Base-by-base conservation (phyloP, 495 filamentous ascomycete species). In the Aspergillus biplanus region DNA sequence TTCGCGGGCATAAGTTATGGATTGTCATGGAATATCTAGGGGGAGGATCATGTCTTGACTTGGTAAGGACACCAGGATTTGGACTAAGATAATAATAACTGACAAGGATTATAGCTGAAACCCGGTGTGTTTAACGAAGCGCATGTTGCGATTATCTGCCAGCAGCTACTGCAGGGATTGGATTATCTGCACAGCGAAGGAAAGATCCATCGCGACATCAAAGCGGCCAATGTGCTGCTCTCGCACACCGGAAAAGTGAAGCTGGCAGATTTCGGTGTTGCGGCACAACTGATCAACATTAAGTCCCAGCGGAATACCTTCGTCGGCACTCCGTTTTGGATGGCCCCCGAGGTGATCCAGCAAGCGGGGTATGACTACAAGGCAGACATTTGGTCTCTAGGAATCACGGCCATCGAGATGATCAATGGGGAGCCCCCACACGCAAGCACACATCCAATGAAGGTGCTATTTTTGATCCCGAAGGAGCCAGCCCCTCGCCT, bases 321-420 rank as follows among this genome's bases (percentile, higher is more conserved):
- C 69, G 95, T 99, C n/a, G 95, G 95, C 7, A 99, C 95, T 5
- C 95, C 95, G 0, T 99, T 96, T 78, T 99, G 95, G 95, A 99
- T 99, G 95, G 95, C 95, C 5, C 95, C 95, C 7, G 95, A 99
- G 73, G 95, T 99, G 16, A 99, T 99, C 67, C 90, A 97, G 75
- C 94, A 98, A 78, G 87, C 90, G 57, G 95, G 95, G 33, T 98
- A 99, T 67, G 93, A 97, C 74, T 96, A 91, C 79, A 96, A 96
- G 78, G 95, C 95, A 21, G 95, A 99, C 73, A 93, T 99, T 49
- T 99, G 95, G 95, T 97, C 93, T 3, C 78, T 99, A 50, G 95
- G 95, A 7, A 97, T 99, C 67, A 97, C 95, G 0, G 95, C 95
- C 18, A 91, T 98, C 64, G 95, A 99, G 73, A 82, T 99, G 78